Conservation (phyloP, 352 stramenopile species). For the Globisporangium cystogenes region DNA sequence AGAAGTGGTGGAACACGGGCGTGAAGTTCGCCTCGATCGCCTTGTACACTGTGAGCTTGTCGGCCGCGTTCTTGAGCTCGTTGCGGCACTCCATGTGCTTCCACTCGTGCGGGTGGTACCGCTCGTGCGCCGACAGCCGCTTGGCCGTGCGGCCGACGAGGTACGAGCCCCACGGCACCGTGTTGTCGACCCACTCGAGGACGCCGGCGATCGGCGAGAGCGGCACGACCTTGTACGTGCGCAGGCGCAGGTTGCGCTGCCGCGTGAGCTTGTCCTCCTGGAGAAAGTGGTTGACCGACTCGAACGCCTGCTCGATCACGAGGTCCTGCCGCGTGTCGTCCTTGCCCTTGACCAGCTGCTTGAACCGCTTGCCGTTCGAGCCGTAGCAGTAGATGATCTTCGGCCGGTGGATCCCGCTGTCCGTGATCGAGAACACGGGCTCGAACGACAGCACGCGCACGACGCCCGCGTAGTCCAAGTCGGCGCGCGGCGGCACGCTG, state of each 20-base stretch:
- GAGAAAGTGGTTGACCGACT: constrained; percentile 88
- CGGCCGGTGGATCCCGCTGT: constrained; percentile 93
- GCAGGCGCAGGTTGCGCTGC: constrained; percentile 79
- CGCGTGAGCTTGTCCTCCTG: constrained; percentile 53
- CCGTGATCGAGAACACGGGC: constrained; percentile 89
- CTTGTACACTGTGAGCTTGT: constrained; percentile 84
- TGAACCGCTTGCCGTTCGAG: constrained; percentile 88
- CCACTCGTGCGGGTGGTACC: constrained; percentile 96
- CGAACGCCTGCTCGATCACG: constrained; percentile 89
- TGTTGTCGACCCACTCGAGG: constrained; percentile 98
- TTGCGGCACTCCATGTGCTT: constrained; percentile 75
- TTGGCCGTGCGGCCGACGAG: constrained; percentile 60
- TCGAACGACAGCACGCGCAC: constrained; percentile 90
- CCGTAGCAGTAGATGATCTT: constrained; percentile 98
- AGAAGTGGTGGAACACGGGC: constrained; percentile 97
- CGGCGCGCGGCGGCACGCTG: constrained; percentile 47
- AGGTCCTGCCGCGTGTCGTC: constrained; percentile 86
- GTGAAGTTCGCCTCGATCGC: constrained; percentile 94
- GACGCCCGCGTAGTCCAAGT: constrained; percentile 81
- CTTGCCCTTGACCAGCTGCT: constrained; percentile 96
- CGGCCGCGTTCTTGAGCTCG: constrained; percentile 63
- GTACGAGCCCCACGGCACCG: constrained; percentile 92
- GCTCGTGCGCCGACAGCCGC: constrained; percentile 80
- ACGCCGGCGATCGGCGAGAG: constrained; percentile 92
- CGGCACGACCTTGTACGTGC: constrained; percentile 96